Evolutionary conservation across 2,329 filamentous ascomycete species (phyloP).

Genomic region (Stachybotrys echinatus): DNA sequence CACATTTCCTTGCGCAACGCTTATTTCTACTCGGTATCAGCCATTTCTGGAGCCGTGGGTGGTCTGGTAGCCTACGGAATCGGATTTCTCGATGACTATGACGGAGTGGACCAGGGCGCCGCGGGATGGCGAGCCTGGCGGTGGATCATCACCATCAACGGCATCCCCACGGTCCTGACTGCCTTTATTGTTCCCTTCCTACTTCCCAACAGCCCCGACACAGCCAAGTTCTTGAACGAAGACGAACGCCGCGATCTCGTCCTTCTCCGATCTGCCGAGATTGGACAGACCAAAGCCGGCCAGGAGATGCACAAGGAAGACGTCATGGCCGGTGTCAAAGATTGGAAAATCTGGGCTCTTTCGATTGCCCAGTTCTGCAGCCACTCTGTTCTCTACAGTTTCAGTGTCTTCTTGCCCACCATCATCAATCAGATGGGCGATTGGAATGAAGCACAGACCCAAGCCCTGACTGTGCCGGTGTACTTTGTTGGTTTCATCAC

Average conservation of each 20-base stretch:
- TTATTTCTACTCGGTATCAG: constrained; percentile 7
- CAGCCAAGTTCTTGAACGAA: constrained; percentile 53
- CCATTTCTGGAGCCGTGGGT: constrained; percentile 6
- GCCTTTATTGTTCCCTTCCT: constrained; percentile 58
- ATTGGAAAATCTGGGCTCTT: constrained; percentile 1
- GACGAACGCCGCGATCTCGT: constrained; percentile 47
- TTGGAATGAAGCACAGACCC: neutral
- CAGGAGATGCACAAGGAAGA: constrained; percentile 3
- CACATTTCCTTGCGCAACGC: constrained; percentile 9
- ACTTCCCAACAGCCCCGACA: constrained; percentile 63
- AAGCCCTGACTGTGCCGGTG: neutral
- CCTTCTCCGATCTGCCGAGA: constrained; percentile 24
- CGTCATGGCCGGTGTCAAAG: constrained; percentile 1
- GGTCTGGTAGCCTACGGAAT: constrained; percentile 7
- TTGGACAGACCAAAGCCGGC: constrained; percentile 1
- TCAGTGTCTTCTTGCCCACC: constrained; percentile 8
- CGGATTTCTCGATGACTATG: constrained; percentile 3
- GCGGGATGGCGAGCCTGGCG: constrained; percentile 5
- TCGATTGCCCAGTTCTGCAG: constrained; percentile 3
- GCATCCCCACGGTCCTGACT: constrained; percentile 53
- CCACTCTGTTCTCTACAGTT: constrained; percentile 2
- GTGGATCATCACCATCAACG: constrained; percentile 9
- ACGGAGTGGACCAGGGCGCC: constrained; percentile 1
- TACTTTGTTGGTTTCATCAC: neutral
- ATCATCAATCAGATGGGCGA: constrained; percentile 5